Base-by-base conservation (phyloP, 176 grass and related monocot species). In the Alloteropsis semialata region DNA sequence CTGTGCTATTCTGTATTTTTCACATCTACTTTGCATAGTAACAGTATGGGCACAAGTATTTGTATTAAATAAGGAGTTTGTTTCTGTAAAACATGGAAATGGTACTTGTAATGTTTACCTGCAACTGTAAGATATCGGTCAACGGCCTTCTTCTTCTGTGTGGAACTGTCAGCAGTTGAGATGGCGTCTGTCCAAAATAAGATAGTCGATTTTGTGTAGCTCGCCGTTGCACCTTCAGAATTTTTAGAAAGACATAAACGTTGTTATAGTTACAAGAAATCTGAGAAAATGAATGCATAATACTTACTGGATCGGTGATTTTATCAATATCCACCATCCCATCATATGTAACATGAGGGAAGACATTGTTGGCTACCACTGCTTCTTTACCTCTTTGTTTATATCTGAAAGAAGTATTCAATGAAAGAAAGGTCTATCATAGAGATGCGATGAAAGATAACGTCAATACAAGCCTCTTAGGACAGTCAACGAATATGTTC, bases 381-480 rank as follows among this genome's bases (percentile, higher is more conserved):
- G 96, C 96, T 79, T 93, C 91, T 84, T 98, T 92, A 84, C 96
- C 96, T 84, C 93, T 94, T 78, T 98, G 96, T 84, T 93, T 98
- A 82, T 93, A 93, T 90, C 96, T 98, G 89, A 93, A 85, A 89
- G 38, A 73, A 69, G 34, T 67, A 81, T 69, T 57, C 43, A 67
- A 82, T 80, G 38, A 69, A 50, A 63, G 69, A 77, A 49, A 2
- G 61, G 45, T 59, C 32, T 41, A 37, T 43, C 22, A 44, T 28
- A 79, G 29, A 86, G 28, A 90, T 79, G 44, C 6, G 2, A 64
- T 30, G 54, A 63, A 65, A 80, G 53, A 85, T 34, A 49, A 65
- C 33, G 64, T 80, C 63, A 85, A 80, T 49, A 76, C 32, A 81
- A 36, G 16, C 34, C 51, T 75, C 39, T 67, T 66, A 84, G 66